Base-by-base conservation (phyloP, 306 rosid genomes). In the Quercus mongolica region DNA sequence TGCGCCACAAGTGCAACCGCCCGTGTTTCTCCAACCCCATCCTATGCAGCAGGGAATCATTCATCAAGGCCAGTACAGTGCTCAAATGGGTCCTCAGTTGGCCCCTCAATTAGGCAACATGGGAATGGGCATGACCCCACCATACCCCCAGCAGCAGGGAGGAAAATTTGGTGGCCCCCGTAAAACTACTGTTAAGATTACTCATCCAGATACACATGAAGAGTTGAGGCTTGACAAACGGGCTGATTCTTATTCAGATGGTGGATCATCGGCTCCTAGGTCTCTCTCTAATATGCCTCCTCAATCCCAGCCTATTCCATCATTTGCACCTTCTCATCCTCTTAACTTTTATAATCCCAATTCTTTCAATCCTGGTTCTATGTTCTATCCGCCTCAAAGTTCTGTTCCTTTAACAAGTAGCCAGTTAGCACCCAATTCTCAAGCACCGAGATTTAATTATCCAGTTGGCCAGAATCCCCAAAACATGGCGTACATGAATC, bases 121-220 rank as follows among this genome's bases (percentile, higher is more conserved):
- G 87, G 94, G 97, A 76, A 88, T 90, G 4, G 74, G 85, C 86
- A 80, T 85, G 33, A 54, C 71, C 35, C 80, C 90, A 3, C 98
- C 85, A 67, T 96, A 83, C 84, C 56, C 94, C 44, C 99, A 85
- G 74, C 97, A 88, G 78, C 97, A 89, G 73, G 99, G 91, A 63
- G 94, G 90, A 57, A 91, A 93, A 68, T 91, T 82, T 92, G 69
- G 85, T 0, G 88, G 78, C 63, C 94, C 77, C 65, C 98, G 98
- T 61, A 96, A 88, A 81, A 78, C 96, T 77, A 8, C 91, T 31
- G 97, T 93, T 20, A 96, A 91, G 88, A 96, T 96, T 71, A 96
- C 96, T 78, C 96, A 96, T 88, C 99, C 99, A 35, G 94, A 96
- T 44, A 96, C 99, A 1, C 97, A 86, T 73, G 93, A 96, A 83